These are phyloP conservation scores for Clathrus columnatus DNA, from an alignment of 768 basidiomycete genomes.

Conservation along the genomic window DNA sequence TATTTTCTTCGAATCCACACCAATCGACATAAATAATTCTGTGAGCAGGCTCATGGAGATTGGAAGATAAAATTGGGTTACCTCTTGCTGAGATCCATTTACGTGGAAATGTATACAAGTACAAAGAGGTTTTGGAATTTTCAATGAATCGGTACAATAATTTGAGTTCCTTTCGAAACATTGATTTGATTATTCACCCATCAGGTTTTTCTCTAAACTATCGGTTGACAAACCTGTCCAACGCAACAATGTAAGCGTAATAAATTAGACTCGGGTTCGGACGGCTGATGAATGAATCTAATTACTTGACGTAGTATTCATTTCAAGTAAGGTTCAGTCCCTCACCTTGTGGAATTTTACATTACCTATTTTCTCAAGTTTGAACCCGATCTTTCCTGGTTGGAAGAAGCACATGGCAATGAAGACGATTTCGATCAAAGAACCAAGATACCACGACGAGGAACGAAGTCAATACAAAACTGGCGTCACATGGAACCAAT, in stretches of 20 bases:
- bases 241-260: constrained; percentile 45
- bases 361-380: not conserved
- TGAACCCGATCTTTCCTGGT: constrained; percentile 4
- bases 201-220: constrained; percentile 62
- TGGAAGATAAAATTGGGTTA: constrained; percentile 68
- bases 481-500: not conserved
- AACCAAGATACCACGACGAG: constrained; percentile 8
- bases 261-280: constrained; percentile 28
- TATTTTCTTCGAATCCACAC: too few species aligned
- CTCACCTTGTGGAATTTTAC: not conserved
- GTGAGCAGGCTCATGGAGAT: constrained; percentile 59
- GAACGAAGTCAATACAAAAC: not conserved
- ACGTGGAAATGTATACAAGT: constrained; percentile 52
- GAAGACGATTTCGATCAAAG: constrained; percentile 38
- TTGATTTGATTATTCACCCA: constrained; percentile 29
- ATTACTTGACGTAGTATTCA: not conserved
- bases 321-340: constrained; percentile 6
- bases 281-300: constrained; percentile 7
- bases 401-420: constrained; percentile 27
- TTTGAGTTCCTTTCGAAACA: not conserved
- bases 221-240: constrained; percentile 58
- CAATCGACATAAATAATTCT: constrained; percentile 1
- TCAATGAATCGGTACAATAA: constrained; percentile 7
- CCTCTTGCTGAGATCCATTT: constrained; percentile 65
- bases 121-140: constrained; percentile 4